Evolutionary conservation across 2,329 filamentous ascomycete species (phyloP), one percentile per base, ranked within the genome.

Genomic region (Penicillium sp.): DNA sequence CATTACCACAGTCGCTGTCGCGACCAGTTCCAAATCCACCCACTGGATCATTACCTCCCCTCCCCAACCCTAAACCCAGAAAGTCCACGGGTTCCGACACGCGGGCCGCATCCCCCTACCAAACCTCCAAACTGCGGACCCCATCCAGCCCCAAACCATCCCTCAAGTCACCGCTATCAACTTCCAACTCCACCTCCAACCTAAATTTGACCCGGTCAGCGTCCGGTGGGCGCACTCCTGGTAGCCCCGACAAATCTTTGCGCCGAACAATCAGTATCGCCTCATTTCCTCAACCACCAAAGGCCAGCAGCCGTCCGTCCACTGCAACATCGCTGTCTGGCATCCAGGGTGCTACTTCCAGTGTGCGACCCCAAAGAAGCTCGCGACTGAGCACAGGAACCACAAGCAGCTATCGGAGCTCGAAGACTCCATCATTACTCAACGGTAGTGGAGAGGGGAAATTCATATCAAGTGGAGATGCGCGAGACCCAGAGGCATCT

Each of bases 221-320:
- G 6, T 81, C 85, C 9, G 80, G 79, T 37, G 76, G 86, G 15
- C 86, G 84, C 61, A 79, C 79, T 6, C 68, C 80, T 13, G 72
- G 72, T 40, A 78, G 78, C 33, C 79, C 84, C 6, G 85, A 86
- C 27, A 93, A 88, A 74, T 86, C 87, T 1, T 76, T 97, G 55
- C 86, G 92, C 61, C 95, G 95, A 76, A 90, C 90, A 1, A 89
- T 96, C 69, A 97, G 93, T 81, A 96, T 97, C 70, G 93, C 93
- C 71, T 88, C 91, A 1, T 97, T 97, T 70, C 93, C 93, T 31
- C 90, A 96, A 63, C 93, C 93, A 15, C 93, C 93, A 15, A 87
- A 87, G 65, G 85, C 86, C 48, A 82, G 83, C 54, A 81, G 77
- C 78, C 67, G 91, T 82, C 76, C 79, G 86, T 56, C 90, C 84